Evolutionary conservation across 805 yeast species (phyloP), one percentile per base, ranked within the genome.

Genomic region (Isabelozyma heimii): DNA sequence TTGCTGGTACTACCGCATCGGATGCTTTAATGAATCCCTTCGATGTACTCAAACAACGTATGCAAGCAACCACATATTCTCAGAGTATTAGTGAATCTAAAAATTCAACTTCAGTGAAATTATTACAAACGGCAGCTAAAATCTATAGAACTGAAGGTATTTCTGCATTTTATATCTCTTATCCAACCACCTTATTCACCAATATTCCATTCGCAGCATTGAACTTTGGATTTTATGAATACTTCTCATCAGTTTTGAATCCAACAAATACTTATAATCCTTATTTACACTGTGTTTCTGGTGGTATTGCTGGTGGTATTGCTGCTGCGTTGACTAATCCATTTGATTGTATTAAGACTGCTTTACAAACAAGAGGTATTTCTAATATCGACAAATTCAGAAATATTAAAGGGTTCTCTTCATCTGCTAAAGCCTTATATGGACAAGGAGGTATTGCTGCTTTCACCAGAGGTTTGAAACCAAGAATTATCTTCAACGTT

Each of bases 21-120:
- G 98, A 92, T 67, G 97, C 97, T 1, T 76, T 94, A 56, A 92
- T 92, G 98, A 92, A 94, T 53, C 99, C 99, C 28, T 92, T 92
- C 61, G 99, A 92, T 62, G 95, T 92, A 26, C 73, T 94, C 49
- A 92, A 92, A 66, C 99, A 92, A 72, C 80, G 98, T 69, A 91
- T 92, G 96, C 99, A 92, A 69, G 70, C 74, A 9, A 28, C 53
- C 13, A 14, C 43, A 13, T 20, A 50, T 6, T 42, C 56, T 16
- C 30, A 43, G 2, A 12, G 42, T 16, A 37, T 46, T n/a, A 40
- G n/a, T 40, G 44, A 27, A 5, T 39, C 40, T 9, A 52, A 49
- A 24, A 56, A 52, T 33, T 43, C 51, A 30, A 45, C 62, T 51
- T 66, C 72, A 15, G 57, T 57, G 44, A 58, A 60, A 46, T 63